A percentile compares a stretch with the other conserved stretches of the same genome.
Conservation (phyloP, 2,329 filamentous ascomycete species). For the Paecilomyces sp. region DNA sequence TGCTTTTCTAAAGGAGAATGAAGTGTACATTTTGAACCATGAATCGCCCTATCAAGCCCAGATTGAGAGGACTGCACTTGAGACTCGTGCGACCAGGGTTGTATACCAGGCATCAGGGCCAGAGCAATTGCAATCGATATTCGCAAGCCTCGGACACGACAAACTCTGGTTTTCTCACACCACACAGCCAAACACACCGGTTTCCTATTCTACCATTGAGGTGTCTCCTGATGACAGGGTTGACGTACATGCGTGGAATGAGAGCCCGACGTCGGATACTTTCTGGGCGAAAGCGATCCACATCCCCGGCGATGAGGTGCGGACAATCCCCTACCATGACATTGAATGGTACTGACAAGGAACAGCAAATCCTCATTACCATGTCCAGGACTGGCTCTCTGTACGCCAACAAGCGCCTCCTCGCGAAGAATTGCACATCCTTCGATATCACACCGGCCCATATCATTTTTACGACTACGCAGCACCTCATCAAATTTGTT, state of each 20-base stretch:
- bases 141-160: constrained; percentile 25
- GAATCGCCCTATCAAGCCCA: constrained; percentile 19
- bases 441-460: constrained; percentile 76
- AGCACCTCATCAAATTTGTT: constrained; percentile 89
- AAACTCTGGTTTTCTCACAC: constrained; percentile 31
- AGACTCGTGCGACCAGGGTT: constrained; percentile 22
- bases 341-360: constrained; percentile 8
- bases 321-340: not conserved
- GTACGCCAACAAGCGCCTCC: constrained; percentile 65
- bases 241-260: constrained; percentile 17
- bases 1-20: constrained; percentile 35
- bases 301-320: constrained; percentile 34
- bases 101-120: constrained; percentile 24
- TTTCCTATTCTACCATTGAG: constrained; percentile 25
- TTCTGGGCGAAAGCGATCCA: constrained; percentile 30
- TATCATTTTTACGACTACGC: constrained; percentile 85
- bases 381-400: constrained; percentile 70
- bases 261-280: constrained; percentile 28
- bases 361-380: constrained; percentile 50
- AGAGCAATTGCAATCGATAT: constrained; percentile 30
- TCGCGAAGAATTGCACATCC: constrained; percentile 86
- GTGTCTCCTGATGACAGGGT: constrained; percentile 9
- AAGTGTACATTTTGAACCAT: constrained; percentile 37
- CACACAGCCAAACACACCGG: constrained; percentile 14
- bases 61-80: constrained; percentile 26